Evolutionary conservation across 768 basidiomycete genomes (phyloP), one percentile per base, ranked within the genome.

Genomic region (Leucogyrophana mollusca): DNA sequence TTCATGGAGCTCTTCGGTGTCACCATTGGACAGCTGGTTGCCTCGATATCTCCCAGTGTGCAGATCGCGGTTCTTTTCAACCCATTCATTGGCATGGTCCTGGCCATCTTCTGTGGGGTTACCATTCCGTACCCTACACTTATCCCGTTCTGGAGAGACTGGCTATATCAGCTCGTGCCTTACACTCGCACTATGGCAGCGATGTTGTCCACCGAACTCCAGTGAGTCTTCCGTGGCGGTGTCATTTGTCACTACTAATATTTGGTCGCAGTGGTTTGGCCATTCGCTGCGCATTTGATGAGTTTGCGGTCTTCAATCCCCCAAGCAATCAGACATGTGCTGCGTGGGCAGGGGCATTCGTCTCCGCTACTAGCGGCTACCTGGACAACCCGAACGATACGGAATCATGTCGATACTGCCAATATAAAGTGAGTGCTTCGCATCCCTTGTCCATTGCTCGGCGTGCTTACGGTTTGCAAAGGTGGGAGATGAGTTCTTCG

Each of bases 61-160:
- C 82, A 87, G 58, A 79, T 89, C 32, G 89, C 89, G 9, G 86
- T 87, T 5, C 68, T 92, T 45, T 85, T 84, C 70, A 91, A 88
- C 61, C 90, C 90, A 2, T 85, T 89, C 73, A 50, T 90, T 39
- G 70, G 75, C 34, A 62, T 84, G 24, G 69, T 85, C 32, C 77
- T 90, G 41, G 66, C 78, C 4, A 76, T 82, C 13, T 91, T 91
- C 77, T 89, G 87, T 54, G 90, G 90, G 59, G 87, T 90, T 13
- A 85, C 85, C 1, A 79, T 90, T 45, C 87, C 87, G 0, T 84
- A 77, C 47, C 78, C 82, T 0, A 74, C 73, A 4, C 64, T 90
- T 61, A 73, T 74, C 9, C 59, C 61, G 22, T 90, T 89, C 73
- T 90, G 85, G 85, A 70, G 77, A 51, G 73, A 72, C n/a, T 92